phyloP scores from a whole-genome alignment of 2,329 filamentous ascomycete species.

The Cordyceps javanica region DNA sequence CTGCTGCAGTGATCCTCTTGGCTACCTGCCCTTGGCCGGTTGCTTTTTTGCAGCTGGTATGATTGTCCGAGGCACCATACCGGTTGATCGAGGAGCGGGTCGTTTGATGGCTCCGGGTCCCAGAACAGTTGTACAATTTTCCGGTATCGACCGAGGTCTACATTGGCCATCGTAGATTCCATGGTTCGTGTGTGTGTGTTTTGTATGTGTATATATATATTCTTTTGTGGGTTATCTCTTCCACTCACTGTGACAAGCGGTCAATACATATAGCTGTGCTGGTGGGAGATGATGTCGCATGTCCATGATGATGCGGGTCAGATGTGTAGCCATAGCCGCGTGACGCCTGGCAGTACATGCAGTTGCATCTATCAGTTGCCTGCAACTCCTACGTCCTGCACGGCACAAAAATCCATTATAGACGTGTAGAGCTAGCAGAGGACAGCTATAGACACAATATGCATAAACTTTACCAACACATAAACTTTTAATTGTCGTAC shows the following conservation, averaged over 20 bases:
- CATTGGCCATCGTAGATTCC: constrained; percentile 41
- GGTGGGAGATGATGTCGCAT: background rate
- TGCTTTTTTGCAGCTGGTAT: constrained; percentile 35
- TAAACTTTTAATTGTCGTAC: too few relatives aligned
- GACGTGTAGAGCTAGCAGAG: too few relatives aligned
- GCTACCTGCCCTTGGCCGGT: constrained; percentile 8
- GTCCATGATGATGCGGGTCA: background rate
- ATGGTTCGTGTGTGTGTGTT: constrained; percentile 18
- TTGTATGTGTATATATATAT: too few relatives aligned
- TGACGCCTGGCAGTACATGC: background rate
- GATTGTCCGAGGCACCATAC: constrained; percentile 74
- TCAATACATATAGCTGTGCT: too few relatives aligned
- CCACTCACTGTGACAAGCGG: too few relatives aligned
- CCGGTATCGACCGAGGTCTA: constrained; percentile 70
- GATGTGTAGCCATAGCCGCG: background rate
- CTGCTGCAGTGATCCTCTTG: constrained; percentile 18
- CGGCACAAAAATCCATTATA: too few relatives aligned
- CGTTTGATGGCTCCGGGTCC: constrained; percentile 83
- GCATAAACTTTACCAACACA: too few relatives aligned
- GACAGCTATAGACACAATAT: too few relatives aligned
- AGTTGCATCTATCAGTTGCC: too few relatives aligned
- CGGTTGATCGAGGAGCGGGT: constrained; percentile 57
- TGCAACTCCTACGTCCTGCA: too few relatives aligned
- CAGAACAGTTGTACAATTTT: constrained; percentile 87
- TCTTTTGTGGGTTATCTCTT: too few relatives aligned